Evolutionary conservation across 148 eudicot species (phyloP), one percentile per base, ranked within the genome.

Genomic region (Tetragonia tetragonoides): DNA sequence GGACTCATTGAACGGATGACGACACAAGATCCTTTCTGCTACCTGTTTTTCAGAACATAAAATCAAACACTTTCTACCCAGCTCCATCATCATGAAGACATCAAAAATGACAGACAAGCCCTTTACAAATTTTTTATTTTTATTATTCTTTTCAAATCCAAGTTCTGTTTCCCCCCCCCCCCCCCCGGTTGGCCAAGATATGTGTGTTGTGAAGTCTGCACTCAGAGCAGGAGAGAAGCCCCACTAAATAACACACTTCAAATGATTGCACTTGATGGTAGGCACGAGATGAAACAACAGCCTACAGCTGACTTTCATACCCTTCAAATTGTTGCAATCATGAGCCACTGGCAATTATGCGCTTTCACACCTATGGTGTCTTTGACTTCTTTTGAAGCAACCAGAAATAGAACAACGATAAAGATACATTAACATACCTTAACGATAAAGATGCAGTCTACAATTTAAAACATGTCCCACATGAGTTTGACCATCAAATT

Each of bases 1-100:
- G 67, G 99, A 95, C 81, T 95, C 97, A 61, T 81, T 93, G 75
- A 95, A 95, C 59, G 99, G 99, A 79, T 95, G 99, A 53, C 99
- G 97, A 77, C 99, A 95, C n/a, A 95, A 84, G 64, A 95, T 88
- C 67, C 97, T 85, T 80, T 95, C 97, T 49, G 80, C 89, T 65
- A 75, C 93, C 99, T 95, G 83, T 24, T 34, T 80, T 75, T 47
- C 63, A 69, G n/a, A 78, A 41, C 64, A 74, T 10, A 69, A 2
- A 74, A 37, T 77, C 41, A 8, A 44, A 14, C 21, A 23, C 65
- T 70, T 66, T 39, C 16, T 49, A 21, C 60, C 59, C 38, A n/a
- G 73, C 73, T 46, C 28, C 51, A 70, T 70, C 66, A 56, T 16
- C 64, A 56, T 20, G 14, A 0, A 59, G 21, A 54, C 70, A 66